Evolutionary conservation across 1,284 basidiomycete genomes (phyloP).

Genomic region (Tremellales sp.): DNA sequence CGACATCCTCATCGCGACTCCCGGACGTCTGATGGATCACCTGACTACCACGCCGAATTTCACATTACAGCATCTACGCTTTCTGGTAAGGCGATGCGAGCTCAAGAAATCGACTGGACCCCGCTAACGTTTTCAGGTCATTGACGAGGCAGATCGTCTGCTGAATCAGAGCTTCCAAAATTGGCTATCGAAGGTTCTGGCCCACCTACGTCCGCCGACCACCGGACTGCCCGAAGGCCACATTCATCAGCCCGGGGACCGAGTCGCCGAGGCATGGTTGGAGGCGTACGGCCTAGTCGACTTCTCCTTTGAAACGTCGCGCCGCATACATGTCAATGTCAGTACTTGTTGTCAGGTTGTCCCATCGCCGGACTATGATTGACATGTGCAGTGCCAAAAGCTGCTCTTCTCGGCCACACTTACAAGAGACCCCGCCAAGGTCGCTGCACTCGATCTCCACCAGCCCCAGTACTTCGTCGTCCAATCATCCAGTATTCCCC

Average conservation of each 20-base stretch:
- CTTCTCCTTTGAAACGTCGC: neutral
- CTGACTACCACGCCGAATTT: constrained; percentile 82
- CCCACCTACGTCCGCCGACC: constrained; percentile 60
- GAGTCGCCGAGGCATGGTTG: constrained; percentile 49
- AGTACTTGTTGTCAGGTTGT: no score
- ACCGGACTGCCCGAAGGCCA: constrained; percentile 9
- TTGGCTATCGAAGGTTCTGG: constrained; percentile 78
- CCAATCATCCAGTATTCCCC: constrained; percentile 48
- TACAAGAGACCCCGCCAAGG: constrained; percentile 87
- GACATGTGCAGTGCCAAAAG: constrained; percentile 76
- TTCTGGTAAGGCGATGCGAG: constrained; percentile 58
- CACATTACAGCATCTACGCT: constrained; percentile 87
- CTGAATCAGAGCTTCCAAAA: constrained; percentile 94
- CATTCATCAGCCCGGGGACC: constrained; percentile 44
- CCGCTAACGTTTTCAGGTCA: no score
- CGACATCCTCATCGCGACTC: constrained; percentile 93
- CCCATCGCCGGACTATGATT: no score
- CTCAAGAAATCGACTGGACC: neutral
- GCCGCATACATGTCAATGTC: neutral
- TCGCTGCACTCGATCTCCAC: constrained; percentile 72
- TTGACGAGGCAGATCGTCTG: constrained; percentile 95
- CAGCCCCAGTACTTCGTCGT: constrained; percentile 88
- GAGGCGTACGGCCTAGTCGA: constrained; percentile 33
- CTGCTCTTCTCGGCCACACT: constrained; percentile 95
- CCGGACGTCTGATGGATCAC: constrained; percentile 92